Base-by-base conservation (phyloP, 495 filamentous ascomycete genomes). In the Stereocaulon alpinum region DNA sequence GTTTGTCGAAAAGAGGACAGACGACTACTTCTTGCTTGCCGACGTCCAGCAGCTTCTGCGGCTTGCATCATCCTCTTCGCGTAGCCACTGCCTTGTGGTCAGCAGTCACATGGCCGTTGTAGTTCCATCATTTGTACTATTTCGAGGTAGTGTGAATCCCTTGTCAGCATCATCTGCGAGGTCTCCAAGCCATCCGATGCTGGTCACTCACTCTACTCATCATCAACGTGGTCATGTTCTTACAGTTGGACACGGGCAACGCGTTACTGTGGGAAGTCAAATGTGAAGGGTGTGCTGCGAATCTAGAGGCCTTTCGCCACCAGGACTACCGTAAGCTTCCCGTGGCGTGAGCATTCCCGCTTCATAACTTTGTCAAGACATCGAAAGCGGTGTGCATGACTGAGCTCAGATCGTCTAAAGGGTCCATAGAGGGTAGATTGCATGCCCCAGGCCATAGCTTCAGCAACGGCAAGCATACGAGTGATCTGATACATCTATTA, bases 41-140 rank as follows among this genome's bases (percentile, higher is more conserved):
- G 47, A n/a, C 47, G 4, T 1, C 27, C 9, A 32, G 30, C 27
- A 32, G 27, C 47, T 44, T 30, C 47, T 27, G 27, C 17, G 27
- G 24, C 47, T 50, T 50, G 24, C 47, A 50, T 30, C n/a, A 50
- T 32, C 24, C n/a, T 50, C 22, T 22, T 50, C 30, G 27, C 34
- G 34, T 10, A 37, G 34, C 47, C n/a, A 12, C 47, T 50, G 30
- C 22, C 47, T 30, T 50, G 47, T 50, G 47, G 47, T 30, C 47
- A 32, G 47, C 47, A 10, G 47, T 50, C 47, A 50, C 47, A 50
- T 50, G 47, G 47, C 47, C 30, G 27, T 17, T 30, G n/a, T 50
- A 50, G 1, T 3, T 17, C 47, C 47, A 50, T 15, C 12, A 50
- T 14, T 30, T n/a, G 47, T 7, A 50, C 47, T n/a, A 24, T 12